Percentiles rank a stretch among this genome's conserved stretches.
These are phyloP conservation scores for Prasinococcaceae sp. DNA, from an alignment of 139 green algal species.

Conservation along the genomic window DNA sequence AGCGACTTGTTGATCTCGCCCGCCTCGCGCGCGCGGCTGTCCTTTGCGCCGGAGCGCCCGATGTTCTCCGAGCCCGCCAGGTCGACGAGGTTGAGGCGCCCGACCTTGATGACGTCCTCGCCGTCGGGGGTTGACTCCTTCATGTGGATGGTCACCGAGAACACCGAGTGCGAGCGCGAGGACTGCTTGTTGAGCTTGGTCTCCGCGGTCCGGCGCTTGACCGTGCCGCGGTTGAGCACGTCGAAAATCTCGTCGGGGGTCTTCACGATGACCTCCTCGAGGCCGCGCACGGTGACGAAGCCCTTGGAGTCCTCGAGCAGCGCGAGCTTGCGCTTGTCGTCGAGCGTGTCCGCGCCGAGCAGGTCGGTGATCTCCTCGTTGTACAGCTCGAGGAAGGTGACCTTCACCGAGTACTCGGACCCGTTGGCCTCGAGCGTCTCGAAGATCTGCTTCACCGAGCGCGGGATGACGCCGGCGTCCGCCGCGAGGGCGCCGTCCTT, in stretches of 20 bases:
- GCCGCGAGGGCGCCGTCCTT: constrained; percentile 23
- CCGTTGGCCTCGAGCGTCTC: constrained; percentile 52
- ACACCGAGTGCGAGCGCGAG: constrained; percentile 79
- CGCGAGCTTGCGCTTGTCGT: constrained; percentile 18
- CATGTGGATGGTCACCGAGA: constrained; percentile 73
- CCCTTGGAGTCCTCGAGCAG: constrained; percentile 40
- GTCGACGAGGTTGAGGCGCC: constrained; percentile 98
- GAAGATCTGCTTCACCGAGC: constrained; percentile 90
- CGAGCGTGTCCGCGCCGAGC: constrained; percentile 31
- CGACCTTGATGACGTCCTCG: constrained; percentile 92
- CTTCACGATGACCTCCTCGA: constrained; percentile 87
- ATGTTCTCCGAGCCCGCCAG: constrained; percentile 94
- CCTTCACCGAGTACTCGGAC: constrained; percentile 54
- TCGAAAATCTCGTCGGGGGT: constrained; percentile 68
- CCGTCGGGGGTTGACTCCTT: constrained; percentile 76
- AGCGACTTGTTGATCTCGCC: constrained; percentile 94
- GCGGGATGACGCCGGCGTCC: constrained; percentile 85
- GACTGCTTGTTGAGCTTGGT: constrained; percentile 97
- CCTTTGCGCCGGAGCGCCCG: constrained; percentile 67
- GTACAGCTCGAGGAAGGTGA: constrained; percentile 93
- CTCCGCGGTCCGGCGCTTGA: constrained; percentile 77
- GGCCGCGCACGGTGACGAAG: constrained; percentile 67
- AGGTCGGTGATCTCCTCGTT: constrained; percentile 98
- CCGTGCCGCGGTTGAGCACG: constrained; percentile 73
- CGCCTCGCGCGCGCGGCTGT: constrained; percentile 73